A percentile compares a stretch with the other conserved stretches of the same genome.
phyloP scores from a whole-genome alignment of 345 rosid genomes.

The Populus tremula region DNA sequence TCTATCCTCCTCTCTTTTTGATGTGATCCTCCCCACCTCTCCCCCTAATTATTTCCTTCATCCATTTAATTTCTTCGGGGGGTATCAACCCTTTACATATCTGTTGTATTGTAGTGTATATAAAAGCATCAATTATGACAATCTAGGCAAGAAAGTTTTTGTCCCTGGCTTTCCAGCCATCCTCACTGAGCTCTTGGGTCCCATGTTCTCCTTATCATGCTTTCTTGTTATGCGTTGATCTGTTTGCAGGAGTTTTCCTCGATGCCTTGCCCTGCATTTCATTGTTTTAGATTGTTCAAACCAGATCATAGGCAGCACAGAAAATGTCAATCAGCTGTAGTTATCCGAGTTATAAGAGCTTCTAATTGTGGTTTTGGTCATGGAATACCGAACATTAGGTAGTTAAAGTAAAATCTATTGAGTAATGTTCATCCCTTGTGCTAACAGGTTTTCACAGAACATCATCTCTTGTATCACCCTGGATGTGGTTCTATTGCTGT shows the following conservation, averaged over 20 bases:
- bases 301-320: not conserved
- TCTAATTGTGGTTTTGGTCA: not conserved
- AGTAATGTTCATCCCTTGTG: not conserved
- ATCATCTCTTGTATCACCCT: not conserved
- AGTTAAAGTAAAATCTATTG: not conserved
- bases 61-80: constrained; percentile 34
- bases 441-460: not conserved
- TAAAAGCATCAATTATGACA: constrained; percentile 34
- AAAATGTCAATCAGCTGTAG: not conserved
- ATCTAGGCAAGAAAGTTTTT: constrained; percentile 25
- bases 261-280: not conserved
- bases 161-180: constrained; percentile 13
- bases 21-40: constrained; percentile 11
- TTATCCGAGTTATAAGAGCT: not conserved
- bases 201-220: not conserved
- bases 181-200: not conserved
- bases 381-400: not conserved
- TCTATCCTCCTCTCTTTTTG: constrained; percentile 4
- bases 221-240: not conserved
- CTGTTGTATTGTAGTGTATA: constrained; percentile 49
- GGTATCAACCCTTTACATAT: constrained; percentile 34
- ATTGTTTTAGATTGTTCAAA: not conserved
- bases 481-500: not conserved
- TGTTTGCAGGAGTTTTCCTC: not conserved
- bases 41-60: constrained; percentile 19